Evolutionary conservation across 2,329 filamentous ascomycete genomes (phyloP).

Genomic region (Penicillium hesseltinei): DNA sequence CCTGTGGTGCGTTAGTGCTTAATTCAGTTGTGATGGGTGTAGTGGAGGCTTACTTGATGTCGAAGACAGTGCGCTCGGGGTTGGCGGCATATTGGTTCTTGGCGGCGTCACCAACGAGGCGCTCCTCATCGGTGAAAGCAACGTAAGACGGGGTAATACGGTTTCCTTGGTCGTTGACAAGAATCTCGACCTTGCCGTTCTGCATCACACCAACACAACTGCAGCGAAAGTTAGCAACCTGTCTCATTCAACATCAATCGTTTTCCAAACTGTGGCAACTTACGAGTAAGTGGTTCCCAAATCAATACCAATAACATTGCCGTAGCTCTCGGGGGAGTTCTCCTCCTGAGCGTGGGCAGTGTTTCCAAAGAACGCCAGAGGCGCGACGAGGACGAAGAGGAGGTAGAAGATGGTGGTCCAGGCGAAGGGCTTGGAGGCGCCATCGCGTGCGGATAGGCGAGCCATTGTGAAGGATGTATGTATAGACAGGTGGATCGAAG

Average conservation of each 20-base stretch:
- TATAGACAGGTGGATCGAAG: constrained; percentile 14
- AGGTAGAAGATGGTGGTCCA: constrained; percentile 92
- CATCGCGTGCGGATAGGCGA: constrained; percentile 55
- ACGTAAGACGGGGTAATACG: constrained; percentile 94
- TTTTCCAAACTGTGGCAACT: constrained; percentile 8
- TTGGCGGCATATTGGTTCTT: constrained; percentile 91
- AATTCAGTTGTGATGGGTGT: not conserved
- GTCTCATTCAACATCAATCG: not conserved
- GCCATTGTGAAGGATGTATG: constrained; percentile 49
- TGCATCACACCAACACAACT: constrained; percentile 95
- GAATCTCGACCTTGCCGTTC: constrained; percentile 90
- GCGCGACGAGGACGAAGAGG: constrained; percentile 78
- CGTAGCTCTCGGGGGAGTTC: constrained; percentile 71
- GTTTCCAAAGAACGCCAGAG: constrained; percentile 77
- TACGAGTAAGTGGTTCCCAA: constrained; percentile 76
- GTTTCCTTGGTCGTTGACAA: constrained; percentile 96
- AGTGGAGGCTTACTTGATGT: constrained; percentile 70
- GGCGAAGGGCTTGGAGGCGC: constrained; percentile 67
- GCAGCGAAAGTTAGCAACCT: constrained; percentile 44
- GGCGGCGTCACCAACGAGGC: constrained; percentile 93
- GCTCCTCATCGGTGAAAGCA: constrained; percentile 94
- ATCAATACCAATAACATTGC: constrained; percentile 94
- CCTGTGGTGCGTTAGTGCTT: constrained; percentile 50
- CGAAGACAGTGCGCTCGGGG: constrained; percentile 72
- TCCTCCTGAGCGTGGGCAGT: constrained; percentile 67